These are phyloP conservation scores for Leavenworthia alabamica DNA, from an alignment of 345 rosid species.

Conservation along the genomic window DNA sequence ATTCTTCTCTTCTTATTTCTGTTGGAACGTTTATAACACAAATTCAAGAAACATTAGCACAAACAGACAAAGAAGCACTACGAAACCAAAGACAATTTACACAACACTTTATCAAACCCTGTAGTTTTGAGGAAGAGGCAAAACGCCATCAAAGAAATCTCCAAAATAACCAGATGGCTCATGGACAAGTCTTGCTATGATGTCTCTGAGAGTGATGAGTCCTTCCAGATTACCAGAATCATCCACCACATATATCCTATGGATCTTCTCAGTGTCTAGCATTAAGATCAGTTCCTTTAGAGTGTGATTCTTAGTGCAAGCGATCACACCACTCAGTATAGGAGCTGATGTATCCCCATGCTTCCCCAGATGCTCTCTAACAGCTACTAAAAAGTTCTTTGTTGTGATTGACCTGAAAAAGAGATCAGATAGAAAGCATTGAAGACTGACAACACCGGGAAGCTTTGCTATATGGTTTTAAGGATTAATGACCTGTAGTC, in stretches of 20 bases:
- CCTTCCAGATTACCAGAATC: constrained; percentile 82
- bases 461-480: neutral
- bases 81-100: constrained; percentile 19
- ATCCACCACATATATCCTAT: constrained; percentile 77
- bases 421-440: neutral
- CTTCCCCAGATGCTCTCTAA: constrained; percentile 58
- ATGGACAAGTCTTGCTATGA: constrained; percentile 80
- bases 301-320: constrained; percentile 57
- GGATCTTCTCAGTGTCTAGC: constrained; percentile 63
- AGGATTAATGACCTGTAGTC: constrained; percentile 51
- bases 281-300: constrained; percentile 67
- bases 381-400: constrained; percentile 65
- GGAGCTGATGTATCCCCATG: constrained; percentile 43
- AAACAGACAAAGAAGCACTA: constrained; percentile 19
- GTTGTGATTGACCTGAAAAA: constrained; percentile 68
- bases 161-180: constrained; percentile 98
- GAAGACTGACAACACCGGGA: neutral
- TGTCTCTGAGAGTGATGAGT: constrained; percentile 82
- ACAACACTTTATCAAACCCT: constrained; percentile 44
- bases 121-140: constrained; percentile 68
- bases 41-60: constrained; percentile 11
- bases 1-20: constrained; percentile 21
- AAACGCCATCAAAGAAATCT: constrained; percentile 86
- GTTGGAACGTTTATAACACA: constrained; percentile 38
- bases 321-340: constrained; percentile 51